Evolutionary conservation across 1,284 basidiomycete species (phyloP).

Genomic region (Cutaneotrichosporon sp.): DNA sequence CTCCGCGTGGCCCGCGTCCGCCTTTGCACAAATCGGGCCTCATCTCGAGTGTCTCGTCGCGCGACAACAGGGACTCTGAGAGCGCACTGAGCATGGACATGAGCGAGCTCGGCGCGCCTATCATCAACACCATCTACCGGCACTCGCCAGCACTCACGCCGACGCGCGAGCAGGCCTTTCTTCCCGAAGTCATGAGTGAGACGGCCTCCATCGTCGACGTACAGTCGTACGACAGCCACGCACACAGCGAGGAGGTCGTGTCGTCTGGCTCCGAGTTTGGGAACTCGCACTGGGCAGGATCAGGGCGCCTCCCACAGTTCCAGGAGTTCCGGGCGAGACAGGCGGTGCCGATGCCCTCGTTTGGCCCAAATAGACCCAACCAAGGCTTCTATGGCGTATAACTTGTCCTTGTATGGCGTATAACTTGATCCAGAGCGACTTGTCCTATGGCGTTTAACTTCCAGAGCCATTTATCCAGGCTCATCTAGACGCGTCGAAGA

Average conservation of each 20-base stretch:
- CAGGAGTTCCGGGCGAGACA: neutral
- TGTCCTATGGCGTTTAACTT: no score
- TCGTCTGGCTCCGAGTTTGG: constrained; percentile 15
- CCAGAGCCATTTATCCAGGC: no score
- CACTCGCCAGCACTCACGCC: constrained; percentile 5
- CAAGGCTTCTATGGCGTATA: neutral
- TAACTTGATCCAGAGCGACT: neutral
- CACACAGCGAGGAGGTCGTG: neutral
- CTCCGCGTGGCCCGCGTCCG: constrained; percentile 14
- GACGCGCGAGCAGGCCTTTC: neutral
- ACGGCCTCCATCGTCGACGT: constrained; percentile 1
- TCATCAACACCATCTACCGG: neutral
- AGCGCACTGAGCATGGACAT: constrained; percentile 2
- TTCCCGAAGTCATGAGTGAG: constrained; percentile 8
- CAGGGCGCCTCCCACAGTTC: constrained; percentile 11
- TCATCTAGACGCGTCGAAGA: neutral
- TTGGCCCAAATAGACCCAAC: constrained; percentile 1
- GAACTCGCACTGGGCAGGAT: constrained; percentile 12
- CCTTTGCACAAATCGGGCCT: neutral
- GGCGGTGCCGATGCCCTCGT: neutral
- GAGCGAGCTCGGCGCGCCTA: neutral
- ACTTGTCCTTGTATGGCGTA: neutral
- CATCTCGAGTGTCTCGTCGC: neutral
- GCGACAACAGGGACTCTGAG: neutral
- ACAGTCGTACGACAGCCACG: constrained; percentile 1